Base-by-base conservation (phyloP, 148 eudicot genomes). In the Linanthus parryae region DNA sequence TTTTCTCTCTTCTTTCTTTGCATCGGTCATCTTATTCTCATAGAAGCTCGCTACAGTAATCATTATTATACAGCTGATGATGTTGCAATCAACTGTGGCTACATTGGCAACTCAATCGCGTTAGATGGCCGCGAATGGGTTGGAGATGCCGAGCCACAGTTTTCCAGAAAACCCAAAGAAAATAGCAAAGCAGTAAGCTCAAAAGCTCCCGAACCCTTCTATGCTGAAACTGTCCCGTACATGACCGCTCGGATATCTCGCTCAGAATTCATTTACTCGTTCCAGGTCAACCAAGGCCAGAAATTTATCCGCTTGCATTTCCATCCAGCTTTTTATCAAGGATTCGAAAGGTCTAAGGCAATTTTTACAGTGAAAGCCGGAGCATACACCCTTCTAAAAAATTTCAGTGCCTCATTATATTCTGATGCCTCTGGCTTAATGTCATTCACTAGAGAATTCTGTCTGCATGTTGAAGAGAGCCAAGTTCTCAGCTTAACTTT, bases 331-430 rank as follows among this genome's bases (percentile, higher is more conserved):
- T 59, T 27, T 13, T 59, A 59, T 47, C 42, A 30, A 4, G 56
- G 64, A 16, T 59, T 59, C 34, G 20, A 49, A 36, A 59, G 22
- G 6, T 59, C 64, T 1, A 48, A 24, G 30, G 55, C 60, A 18
- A 40, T 46, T 3, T 40, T 69, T 8, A 62, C 63, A n/a, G 53
- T 73, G 3, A 20, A 56, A 50, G 66, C 70, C n/a, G 67, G 66
- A 14, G 40, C 37, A 20, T 30, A 62, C 24, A 64, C 59, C 9
- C 73, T 73, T 17, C 59, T 73, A 19, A 44, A 44, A 21, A 59
- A 68, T 57, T 68, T 68, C 53, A 53, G 65, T 30, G 55, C 60
- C 20, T 26, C 34, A 15, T 59, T 24, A 4, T 27, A 54, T 4
- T 54, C 51, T 1, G 8, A 25, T 28, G 35, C n/a, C 7, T 3